These are phyloP conservation scores for Carex cristatella DNA, from an alignment of 176 grass and related monocot species.

Conservation along the genomic window DNA sequence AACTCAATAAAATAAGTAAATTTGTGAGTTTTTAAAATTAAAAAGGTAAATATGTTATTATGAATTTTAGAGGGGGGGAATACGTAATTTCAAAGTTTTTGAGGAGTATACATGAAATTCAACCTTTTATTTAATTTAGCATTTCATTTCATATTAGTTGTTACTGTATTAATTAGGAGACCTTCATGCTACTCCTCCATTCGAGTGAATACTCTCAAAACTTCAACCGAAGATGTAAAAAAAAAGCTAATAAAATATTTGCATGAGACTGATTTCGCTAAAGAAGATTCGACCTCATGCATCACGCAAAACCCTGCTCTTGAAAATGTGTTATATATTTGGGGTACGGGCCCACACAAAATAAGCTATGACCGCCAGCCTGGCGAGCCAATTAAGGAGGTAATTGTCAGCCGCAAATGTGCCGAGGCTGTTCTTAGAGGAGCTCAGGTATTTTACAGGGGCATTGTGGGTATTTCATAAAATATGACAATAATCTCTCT, in stretches of 20 bases:
- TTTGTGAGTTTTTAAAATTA: too few species aligned
- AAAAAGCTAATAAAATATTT: slow-evolving; percentile 47
- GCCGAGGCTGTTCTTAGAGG: slow-evolving; percentile 95
- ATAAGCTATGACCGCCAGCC: slow-evolving; percentile 32
- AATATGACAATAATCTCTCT: background rate
- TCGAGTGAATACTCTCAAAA: slow-evolving; percentile 78
- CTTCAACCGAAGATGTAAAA: slow-evolving; percentile 48
- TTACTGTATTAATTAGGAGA: slow-evolving; percentile 29
- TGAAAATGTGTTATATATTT: slow-evolving; percentile 70
- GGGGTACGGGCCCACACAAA: slow-evolving; percentile 74
- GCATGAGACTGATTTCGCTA: slow-evolving; percentile 28
- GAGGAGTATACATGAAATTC: too few species aligned
- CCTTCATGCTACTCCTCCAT: slow-evolving; percentile 88
- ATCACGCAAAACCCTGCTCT: slow-evolving; percentile 62
- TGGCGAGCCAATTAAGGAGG: slow-evolving; percentile 56
- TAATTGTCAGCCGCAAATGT: slow-evolving; percentile 95
- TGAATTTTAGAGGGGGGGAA: too few species aligned
- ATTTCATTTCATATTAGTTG: background rate
- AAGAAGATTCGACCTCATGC: slow-evolving; percentile 17
- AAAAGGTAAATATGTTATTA: too few species aligned
- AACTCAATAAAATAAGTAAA: too few species aligned
- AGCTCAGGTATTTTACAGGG: slow-evolving; percentile 53
- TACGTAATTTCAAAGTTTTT: too few species aligned
- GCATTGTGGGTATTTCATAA: too few species aligned
- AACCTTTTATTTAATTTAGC: background rate